Conservation (phyloP, 768 basidiomycete species). For the Boletus bicolor region DNA sequence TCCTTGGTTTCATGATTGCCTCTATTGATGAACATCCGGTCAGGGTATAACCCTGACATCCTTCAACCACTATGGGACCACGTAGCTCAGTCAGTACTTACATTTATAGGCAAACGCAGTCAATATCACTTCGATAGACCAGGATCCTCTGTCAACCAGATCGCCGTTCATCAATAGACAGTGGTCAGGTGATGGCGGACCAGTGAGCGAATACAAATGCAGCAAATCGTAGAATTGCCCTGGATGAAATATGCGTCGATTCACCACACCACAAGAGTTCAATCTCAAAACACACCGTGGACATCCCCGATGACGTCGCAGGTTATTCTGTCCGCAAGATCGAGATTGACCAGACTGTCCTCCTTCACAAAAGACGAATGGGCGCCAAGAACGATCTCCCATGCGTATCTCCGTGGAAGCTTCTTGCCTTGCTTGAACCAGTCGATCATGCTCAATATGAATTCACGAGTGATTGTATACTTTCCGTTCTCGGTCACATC, state of each 20-base stretch:
- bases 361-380: conserved; percentile 72
- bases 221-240: conserved; percentile 95
- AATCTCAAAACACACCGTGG: conserved; percentile 56
- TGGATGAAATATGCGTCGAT: conserved; percentile 29
- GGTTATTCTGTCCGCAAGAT: conserved; percentile 71
- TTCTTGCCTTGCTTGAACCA: conserved; percentile 95
- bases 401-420: conserved; percentile 84
- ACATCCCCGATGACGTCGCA: conserved; percentile 96
- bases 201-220: conserved; percentile 83
- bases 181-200: conserved; percentile 81
- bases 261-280: not conserved
- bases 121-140: conserved; percentile 91
- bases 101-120: conserved; percentile 96
- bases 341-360: conserved; percentile 75
- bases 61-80: conserved; percentile 10
- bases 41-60: conserved; percentile 83
- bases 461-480: conserved; percentile 71
- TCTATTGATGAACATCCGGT: conserved; percentile 87
- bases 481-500: conserved; percentile 55
- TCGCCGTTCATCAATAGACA: conserved; percentile 91
- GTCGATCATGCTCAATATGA: conserved; percentile 80
- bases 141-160: conserved; percentile 95
- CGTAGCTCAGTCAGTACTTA: conserved; percentile 32
- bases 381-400: conserved; percentile 94
- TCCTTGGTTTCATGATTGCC: conserved; percentile 97